Conservation (phyloP, 257 asterid species). For the Leptodermis oblonga region DNA sequence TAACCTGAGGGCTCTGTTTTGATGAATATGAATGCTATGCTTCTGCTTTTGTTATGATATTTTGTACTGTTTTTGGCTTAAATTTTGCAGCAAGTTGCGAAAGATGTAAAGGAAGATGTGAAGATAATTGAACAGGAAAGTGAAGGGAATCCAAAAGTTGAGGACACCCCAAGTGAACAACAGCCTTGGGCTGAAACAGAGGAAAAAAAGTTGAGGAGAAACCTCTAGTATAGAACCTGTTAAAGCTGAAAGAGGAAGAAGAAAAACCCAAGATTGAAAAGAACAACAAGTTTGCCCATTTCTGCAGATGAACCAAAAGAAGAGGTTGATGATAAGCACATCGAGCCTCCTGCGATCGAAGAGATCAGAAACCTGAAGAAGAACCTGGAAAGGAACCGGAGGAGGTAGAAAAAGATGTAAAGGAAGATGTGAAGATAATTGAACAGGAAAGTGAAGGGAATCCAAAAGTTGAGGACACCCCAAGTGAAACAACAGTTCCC, state of each 20-base stretch:
- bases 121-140: constrained; percentile 36
- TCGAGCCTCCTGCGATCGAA: constrained; percentile 27
- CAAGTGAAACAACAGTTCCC: constrained; percentile 27
- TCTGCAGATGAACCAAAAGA: constrained; percentile 22
- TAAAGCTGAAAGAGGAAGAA: constrained; percentile 18
- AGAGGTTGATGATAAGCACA: constrained; percentile 34
- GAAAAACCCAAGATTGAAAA: constrained; percentile 23
- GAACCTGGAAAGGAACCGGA: constrained; percentile 22
- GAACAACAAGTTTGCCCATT: constrained; percentile 5
- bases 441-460: constrained; percentile 31
- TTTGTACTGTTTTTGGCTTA: neutral
- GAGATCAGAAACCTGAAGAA: constrained; percentile 28
- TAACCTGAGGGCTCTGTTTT: too few species aligned
- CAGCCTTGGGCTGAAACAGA: constrained; percentile 31
- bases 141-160: constrained; percentile 26
- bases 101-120: constrained; percentile 38
- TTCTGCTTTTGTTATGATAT: neutral
- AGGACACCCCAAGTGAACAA: constrained; percentile 30
- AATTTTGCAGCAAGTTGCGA: constrained; percentile 47
- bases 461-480: constrained; percentile 33
- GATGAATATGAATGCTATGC: neutral
- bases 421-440: constrained; percentile 34
- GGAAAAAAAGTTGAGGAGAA: constrained; percentile 22
- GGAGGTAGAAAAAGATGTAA: constrained; percentile 17
- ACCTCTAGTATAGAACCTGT: constrained; percentile 15